Conservation (phyloP, 1,284 basidiomycete genomes). For the Ceratobasidium sp. region DNA sequence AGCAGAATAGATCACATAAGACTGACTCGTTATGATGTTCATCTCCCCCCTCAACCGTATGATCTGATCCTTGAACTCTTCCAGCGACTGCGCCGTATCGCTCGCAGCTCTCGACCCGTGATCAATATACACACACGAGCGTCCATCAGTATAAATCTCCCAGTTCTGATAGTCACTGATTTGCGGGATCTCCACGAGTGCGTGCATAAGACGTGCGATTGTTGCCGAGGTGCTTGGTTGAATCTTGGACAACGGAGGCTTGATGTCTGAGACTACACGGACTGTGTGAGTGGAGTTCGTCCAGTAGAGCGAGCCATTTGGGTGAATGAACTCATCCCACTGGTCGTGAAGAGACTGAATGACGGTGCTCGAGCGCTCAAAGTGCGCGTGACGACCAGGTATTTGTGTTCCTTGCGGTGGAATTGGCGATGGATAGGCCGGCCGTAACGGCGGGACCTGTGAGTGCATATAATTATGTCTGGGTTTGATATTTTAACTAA, state of each 20-base stretch:
- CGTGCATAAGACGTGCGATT: not conserved
- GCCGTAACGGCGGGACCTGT: too few relatives aligned
- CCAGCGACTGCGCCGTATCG: not conserved
- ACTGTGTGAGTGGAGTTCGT: not conserved
- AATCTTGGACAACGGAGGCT: not conserved
- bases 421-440: too few relatives aligned
- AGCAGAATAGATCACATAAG: too few relatives aligned
- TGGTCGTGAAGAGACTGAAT: not conserved
- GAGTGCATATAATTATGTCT: too few relatives aligned
- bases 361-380: too few relatives aligned
- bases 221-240: not conserved
- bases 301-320: slow-evolving; percentile 27
- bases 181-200: not conserved
- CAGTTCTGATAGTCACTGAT: not conserved
- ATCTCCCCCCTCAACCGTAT: not conserved
- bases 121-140: slow-evolving; percentile 3
- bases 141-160: slow-evolving; percentile 19
- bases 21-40: slow-evolving; percentile 5
- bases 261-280: not conserved
- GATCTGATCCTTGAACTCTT: not conserved
- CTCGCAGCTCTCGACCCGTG: slow-evolving; percentile 9
- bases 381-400: too few relatives aligned
- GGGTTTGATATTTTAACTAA: too few relatives aligned
- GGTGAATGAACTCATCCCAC: slow-evolving; percentile 2
- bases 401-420: too few relatives aligned